Base-by-base conservation (phyloP, 805 yeast species). In the Schizosaccharomyces japonicus region DNA sequence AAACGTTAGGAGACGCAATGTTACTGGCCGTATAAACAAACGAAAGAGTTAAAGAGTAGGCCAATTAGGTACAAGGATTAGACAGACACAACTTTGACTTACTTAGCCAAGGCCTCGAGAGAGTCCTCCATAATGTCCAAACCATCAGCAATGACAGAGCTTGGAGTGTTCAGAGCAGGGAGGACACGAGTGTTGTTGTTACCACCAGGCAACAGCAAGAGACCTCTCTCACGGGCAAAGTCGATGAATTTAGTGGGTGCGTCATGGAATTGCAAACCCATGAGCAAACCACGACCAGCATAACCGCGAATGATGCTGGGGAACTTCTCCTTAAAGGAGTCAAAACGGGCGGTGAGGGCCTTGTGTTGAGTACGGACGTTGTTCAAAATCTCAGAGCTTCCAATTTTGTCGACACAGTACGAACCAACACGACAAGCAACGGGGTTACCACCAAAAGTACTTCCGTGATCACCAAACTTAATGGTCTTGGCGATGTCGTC, bases 371-470 rank as follows among this genome's bases (percentile, higher is more conserved):
- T 59, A 17, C 65, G 64, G 19, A 90, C 95, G 8, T 67, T 61
- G 5, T 62, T 58, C 55, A 82, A 67, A 53, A 90, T 78, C 17
- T 66, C 69, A 3, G 67, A 62, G 45, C 77, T 63, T 11, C 83
- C 69, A 40, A 90, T 69, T 55, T 73, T 70, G 48, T 70, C 75
- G 23, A 90, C 63, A 11, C 90, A 94, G 57, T 79, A 76, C 39
- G 69, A 65, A 4, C 84, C 94, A 46, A 90, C 72, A 52, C 85
- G 73, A 31, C 87, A 70, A 4, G 84, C 96, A 52, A 90, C 66
- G 49, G 96, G 96, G 61, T 90, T 90, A 49, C 98, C 98, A 52
- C 98, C 96, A 59, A 79, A 87, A 0, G 98, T 87, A 2, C 96
- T 87, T 49, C 98, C 98, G 60, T 87, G 98, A 59, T 90, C 98